Conservation (phyloP, 352 stramenopile genomes). For the Phytopythium kandeliae region DNA sequence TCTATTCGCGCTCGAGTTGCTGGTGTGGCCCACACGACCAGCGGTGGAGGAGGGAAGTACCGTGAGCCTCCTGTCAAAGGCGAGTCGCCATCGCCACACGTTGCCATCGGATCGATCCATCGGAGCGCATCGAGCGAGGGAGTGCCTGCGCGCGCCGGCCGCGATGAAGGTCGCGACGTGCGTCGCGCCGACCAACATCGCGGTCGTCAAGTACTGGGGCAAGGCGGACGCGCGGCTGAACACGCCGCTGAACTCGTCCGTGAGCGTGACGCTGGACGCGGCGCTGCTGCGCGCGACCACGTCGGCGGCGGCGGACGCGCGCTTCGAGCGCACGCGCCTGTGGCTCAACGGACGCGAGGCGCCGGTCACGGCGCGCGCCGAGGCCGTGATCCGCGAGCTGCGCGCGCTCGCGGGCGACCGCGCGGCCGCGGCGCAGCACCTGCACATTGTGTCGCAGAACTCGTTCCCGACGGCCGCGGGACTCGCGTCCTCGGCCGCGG, state of each 20-base stretch:
- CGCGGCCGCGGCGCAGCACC: slow-evolving; percentile 19
- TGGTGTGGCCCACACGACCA: too few species aligned
- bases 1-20: too few species aligned
- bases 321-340: slow-evolving; percentile 86
- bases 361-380: slow-evolving; percentile 76
- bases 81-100: too few species aligned
- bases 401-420: slow-evolving; percentile 28
- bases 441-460: slow-evolving; percentile 96
- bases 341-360: slow-evolving; percentile 96
- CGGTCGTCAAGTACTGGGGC: slow-evolving; percentile 99
- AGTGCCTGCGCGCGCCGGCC: too few species aligned
- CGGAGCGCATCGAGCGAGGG: too few species aligned
- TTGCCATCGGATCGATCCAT: too few species aligned
- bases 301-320: slow-evolving; percentile 68
- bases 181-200: slow-evolving; percentile 96
- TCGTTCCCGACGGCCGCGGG: slow-evolving; percentile 98
- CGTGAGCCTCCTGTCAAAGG: too few species aligned
- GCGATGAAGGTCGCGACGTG: slow-evolving; percentile 78
- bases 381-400: slow-evolving; percentile 66
- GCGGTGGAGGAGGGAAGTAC: too few species aligned
- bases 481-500: slow-evolving; percentile 95
- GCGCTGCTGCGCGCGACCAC: slow-evolving; percentile 94
- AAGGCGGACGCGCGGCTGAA: slow-evolving; percentile 91
- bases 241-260: slow-evolving; percentile 96
- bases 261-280: slow-evolving; percentile 96